These are phyloP conservation scores for Chrysophaeum taylorii DNA, from an alignment of 352 stramenopile species.

Conservation along the genomic window DNA sequence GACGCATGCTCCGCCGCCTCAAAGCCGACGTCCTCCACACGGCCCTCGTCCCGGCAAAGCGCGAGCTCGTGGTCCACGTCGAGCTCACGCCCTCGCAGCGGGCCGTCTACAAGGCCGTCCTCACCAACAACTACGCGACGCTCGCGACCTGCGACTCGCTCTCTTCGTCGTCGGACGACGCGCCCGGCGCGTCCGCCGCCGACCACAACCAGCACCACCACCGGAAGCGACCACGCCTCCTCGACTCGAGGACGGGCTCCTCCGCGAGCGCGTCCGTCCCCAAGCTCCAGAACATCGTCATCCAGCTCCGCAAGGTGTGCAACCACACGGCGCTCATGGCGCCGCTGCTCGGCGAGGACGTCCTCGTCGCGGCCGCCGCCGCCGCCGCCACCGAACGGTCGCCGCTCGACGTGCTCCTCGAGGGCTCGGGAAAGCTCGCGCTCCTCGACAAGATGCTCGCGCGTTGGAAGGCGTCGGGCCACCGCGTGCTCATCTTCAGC, in stretches of 20 bases:
- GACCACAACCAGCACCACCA: slow-evolving; percentile 69
- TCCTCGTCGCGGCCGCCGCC: slow-evolving; percentile 85
- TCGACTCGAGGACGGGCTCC: no score
- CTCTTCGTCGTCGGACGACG: slow-evolving; percentile 91
- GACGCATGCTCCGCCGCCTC: slow-evolving; percentile 90
- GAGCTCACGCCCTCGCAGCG: slow-evolving; percentile 86
- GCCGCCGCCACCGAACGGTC: slow-evolving; percentile 88
- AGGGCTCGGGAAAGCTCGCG: slow-evolving; percentile 85
- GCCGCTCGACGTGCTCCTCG: slow-evolving; percentile 59
- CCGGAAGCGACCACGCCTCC: no score
- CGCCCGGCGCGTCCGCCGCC: slow-evolving; percentile 66
- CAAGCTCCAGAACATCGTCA: slow-evolving; percentile 93
- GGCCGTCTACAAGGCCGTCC: slow-evolving; percentile 98
- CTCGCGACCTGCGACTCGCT: slow-evolving; percentile 69
- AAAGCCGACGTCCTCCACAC: slow-evolving; percentile 94
- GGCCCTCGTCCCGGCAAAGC: slow-evolving; percentile 87
- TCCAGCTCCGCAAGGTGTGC: slow-evolving; percentile 97
- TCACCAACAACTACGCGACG: slow-evolving; percentile 95
- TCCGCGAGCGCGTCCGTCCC: no score
- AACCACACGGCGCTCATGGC: slow-evolving; percentile 98
- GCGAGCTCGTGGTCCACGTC: slow-evolving; percentile 89
- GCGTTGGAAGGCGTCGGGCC: slow-evolving; percentile 78
- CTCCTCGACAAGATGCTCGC: slow-evolving; percentile 91
- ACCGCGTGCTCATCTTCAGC: slow-evolving; percentile 98
- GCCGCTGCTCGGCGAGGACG: slow-evolving; percentile 85